Conservation (phyloP, 75 land plant genomes). For the Pinus taeda region DNA sequence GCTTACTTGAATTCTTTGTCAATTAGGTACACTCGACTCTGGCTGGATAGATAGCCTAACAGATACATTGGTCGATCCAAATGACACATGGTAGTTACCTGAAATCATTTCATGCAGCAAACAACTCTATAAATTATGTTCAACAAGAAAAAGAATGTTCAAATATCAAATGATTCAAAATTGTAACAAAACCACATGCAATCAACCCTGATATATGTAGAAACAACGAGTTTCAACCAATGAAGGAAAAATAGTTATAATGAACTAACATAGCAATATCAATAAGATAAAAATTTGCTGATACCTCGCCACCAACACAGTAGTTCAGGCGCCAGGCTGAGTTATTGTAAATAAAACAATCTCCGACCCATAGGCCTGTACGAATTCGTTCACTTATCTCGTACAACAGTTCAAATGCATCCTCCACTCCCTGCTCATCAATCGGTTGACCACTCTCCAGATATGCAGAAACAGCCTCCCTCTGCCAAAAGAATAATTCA, state of each 20-base stretch:
- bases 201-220: too few relatives aligned
- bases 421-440: conserved; percentile 96
- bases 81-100: conserved; percentile 99
- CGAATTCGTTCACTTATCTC: conserved; percentile 88
- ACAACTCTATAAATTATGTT: background rate
- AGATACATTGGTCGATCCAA: conserved; percentile 99
- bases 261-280: background rate
- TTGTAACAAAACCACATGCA: background rate
- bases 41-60: conserved; percentile 91
- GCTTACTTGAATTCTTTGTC: conserved; percentile 99
- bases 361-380: conserved; percentile 98
- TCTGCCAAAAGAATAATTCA: conserved; percentile 38
- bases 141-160: background rate
- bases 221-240: too few relatives aligned
- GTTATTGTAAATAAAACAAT: conserved; percentile 98
- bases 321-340: conserved; percentile 93
- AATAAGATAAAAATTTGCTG: background rate
- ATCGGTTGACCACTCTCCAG: conserved; percentile 82
- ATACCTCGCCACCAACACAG: conserved; percentile 98
- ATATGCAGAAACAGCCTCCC: conserved; percentile 73
- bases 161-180: background rate
- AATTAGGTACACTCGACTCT: conserved; percentile 93
- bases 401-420: conserved; percentile 95
- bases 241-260: too few relatives aligned
- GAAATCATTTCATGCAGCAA: background rate